Base-by-base conservation (phyloP, 2,329 filamentous ascomycete species). In the Phialophora verrucosa region DNA sequence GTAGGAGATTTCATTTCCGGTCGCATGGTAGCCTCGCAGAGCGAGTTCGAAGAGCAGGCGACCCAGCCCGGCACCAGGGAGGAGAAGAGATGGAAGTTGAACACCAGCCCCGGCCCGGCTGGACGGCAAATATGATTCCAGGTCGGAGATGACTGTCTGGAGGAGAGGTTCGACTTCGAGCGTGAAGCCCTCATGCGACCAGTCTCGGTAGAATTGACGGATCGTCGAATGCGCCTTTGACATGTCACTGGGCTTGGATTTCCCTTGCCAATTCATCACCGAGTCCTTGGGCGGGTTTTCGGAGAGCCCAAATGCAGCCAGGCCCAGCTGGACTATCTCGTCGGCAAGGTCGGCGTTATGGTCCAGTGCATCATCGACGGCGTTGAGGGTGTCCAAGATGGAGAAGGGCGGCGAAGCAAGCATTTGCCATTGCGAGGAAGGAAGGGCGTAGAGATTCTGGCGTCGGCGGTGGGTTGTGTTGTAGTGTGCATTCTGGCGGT, bases 1-100 rank as follows among this genome's bases (percentile, higher is more conserved):
- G 75, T 96, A 98, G 2, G 93, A 97, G 68, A 98, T 96, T 79
- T 99, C 91, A 75, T 97, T 98, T 31, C 94, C 94, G 77, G 97
- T 93, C 0, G 88, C 86, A 11, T 85, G 81, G 77, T 88, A 96
- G 11, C 95, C 93, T 0, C 81, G 82, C 31, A 81, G 81, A 75
- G 90, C 92, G 14, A 98, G 83, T 53, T 99, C 95, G 74, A 96
- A 96, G 0, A 98, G 91, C 1, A 98, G 82, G 14, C 95, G 86
- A 2, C 92, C 95, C 1, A 99, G 82, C 0, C 95, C 95, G 3
- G 94, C 93, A 0, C 95, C 95, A 0, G 95, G 95, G 0, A 98
- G 89, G 0, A 99, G 84, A 0, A 99, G 88, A 53, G 83, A 87
- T 56, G 91, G 78, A 79, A 81, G 5, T 79, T 74, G 2, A 75